Evolutionary conservation across 306 rosid genomes (phyloP).

Genomic region (Dalbergia oliveri): DNA sequence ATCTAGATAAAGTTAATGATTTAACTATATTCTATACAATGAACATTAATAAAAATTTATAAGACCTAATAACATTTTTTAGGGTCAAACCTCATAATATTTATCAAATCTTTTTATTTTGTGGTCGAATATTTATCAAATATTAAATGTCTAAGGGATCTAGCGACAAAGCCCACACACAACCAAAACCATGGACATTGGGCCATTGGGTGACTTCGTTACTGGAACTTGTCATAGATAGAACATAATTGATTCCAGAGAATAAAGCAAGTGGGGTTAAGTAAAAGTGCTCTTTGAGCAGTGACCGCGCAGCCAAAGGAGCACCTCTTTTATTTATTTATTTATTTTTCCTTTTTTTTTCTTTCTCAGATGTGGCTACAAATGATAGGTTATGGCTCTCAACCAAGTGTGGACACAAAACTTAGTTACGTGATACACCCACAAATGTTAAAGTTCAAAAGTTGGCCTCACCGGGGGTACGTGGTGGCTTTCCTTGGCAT

Average conservation of each 20-base stretch:
- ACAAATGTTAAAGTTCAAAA: conserved; percentile 51
- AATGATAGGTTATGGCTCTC: conserved; percentile 44
- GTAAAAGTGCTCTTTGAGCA: conserved; percentile 42
- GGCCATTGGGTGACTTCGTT: conserved; percentile 15
- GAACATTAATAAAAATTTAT: conserved; percentile 3
- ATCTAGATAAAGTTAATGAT: not conserved
- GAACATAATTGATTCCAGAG: conserved; percentile 36
- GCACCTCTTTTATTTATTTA: not conserved
- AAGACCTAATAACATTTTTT: no score
- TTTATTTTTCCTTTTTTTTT: not conserved
- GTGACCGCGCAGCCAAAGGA: conserved; percentile 48
- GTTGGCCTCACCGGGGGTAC: conserved; percentile 45
- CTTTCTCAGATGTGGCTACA: conserved; percentile 39
- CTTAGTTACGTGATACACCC: conserved; percentile 33
- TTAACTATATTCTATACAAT: not conserved
- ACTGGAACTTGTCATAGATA: conserved; percentile 6
- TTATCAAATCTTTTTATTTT: no score
- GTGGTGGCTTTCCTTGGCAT: conserved; percentile 55
- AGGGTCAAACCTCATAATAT: not conserved
- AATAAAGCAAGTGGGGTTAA: conserved; percentile 49
- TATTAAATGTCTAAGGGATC: not conserved
- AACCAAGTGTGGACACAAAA: conserved; percentile 51
- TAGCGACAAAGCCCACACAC: conserved; percentile 27
- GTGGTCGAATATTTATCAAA: not conserved
- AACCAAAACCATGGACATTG: conserved; percentile 35